Base-by-base conservation (phyloP, 768 basidiomycete species). In the Ramaria rubella region DNA sequence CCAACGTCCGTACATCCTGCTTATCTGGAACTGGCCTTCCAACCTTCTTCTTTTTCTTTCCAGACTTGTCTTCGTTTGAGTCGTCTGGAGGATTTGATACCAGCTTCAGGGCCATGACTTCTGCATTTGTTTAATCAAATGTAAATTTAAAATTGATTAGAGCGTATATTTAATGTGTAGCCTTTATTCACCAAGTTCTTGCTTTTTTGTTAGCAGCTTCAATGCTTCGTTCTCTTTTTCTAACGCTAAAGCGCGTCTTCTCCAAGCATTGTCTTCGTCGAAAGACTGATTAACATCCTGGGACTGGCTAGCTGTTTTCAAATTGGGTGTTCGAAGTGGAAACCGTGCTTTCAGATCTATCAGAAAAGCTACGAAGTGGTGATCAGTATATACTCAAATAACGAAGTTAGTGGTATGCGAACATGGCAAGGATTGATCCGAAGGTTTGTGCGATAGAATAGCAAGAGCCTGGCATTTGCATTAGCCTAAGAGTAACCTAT, bases 271-370 rank as follows among this genome's bases (percentile, higher is more conserved):
- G 2, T 31, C 44, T 19, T 31, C 55, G 11, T 30, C 45, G 15
- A 15, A 31, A n/a, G n/a, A 17, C 17, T 30, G 49, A 5, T 17
- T 29, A 31, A 17, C 29, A 33, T 30, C n/a, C n/a, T 48, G 46
- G 17, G 29, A n/a, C 29, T 14, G 27, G n/a, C 29, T 14, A 3
- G 1, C 4, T 48, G 46, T 17, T 27, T 21, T 5, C 3, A 2
- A 26, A 26, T 17, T 30, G 9, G 50, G 7, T 3, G 3, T 14
- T 4, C 29, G 7, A 34, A 29, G 8, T 15, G 55, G 44, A 21
- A 56, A 56, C 19, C n/a, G 14, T 33, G 44, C 44, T 34, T 45
- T 46, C 15, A 56, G 46, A 56, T 56, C 55, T n/a, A 56, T 44
- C 11, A 56, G 43, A 49, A 48, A 56, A 31, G 55, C 55, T 56